Evolutionary conservation across 2,329 filamentous ascomycete species (phyloP).

Genomic region (Exophiala calicioides): DNA sequence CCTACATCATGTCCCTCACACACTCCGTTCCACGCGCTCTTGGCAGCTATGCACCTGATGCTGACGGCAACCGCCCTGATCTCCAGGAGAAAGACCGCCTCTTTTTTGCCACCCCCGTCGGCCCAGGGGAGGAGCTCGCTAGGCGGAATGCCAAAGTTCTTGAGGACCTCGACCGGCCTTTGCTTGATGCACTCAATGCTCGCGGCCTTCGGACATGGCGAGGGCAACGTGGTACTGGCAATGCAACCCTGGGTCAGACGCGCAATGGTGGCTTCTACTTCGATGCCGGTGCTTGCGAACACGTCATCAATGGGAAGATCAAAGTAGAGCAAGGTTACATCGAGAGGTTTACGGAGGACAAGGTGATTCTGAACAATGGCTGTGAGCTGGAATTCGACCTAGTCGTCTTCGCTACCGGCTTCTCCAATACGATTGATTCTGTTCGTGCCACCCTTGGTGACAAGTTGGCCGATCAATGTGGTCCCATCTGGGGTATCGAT

Average conservation of each 20-base stretch:
- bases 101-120: conserved; percentile 12
- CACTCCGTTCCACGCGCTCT: conserved; percentile 33
- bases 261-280: conserved; percentile 38
- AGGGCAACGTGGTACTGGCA: conserved; percentile 40
- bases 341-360: conserved; percentile 36
- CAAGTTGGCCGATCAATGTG: conserved; percentile 29
- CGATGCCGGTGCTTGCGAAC: conserved; percentile 36
- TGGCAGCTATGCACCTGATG: conserved; percentile 29
- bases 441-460: conserved; percentile 33
- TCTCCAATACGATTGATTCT: conserved; percentile 33
- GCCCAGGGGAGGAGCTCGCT: conserved; percentile 26
- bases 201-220: conserved; percentile 37
- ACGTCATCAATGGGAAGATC: conserved; percentile 36
- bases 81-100: conserved; percentile 16
- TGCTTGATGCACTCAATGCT: conserved; percentile 32
- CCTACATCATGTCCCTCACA: conserved; percentile 37
- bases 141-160: conserved; percentile 29
- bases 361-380: conserved; percentile 37
- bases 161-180: conserved; percentile 30
- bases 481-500: conserved; percentile 35
- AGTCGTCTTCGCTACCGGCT: conserved; percentile 35
- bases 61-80: conserved; percentile 8
- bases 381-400: conserved; percentile 39
- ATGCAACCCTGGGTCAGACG: conserved; percentile 34
- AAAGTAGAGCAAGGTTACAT: conserved; percentile 32